Evolutionary conservation across 257 asterid genomes (phyloP), one percentile per base, ranked within the genome.

Genomic region (Echium plantagineum): DNA sequence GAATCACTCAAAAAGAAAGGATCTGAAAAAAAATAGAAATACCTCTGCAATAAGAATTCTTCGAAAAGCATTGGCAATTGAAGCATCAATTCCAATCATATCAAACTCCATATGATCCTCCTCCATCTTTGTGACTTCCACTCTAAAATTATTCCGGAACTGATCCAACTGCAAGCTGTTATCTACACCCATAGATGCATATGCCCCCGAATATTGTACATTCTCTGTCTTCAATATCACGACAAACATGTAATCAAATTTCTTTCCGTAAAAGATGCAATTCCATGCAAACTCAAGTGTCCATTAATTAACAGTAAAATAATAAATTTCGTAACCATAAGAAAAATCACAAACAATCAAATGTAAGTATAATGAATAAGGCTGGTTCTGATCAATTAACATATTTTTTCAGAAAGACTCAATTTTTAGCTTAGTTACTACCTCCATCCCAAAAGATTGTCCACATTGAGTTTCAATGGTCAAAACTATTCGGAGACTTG

Each of bases 11-110:
- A 52, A 9, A 17, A 26, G 30, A 4, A 59, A 17, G 19, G 58
- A 26, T 19, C 15, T 0, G 54, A 21, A 2, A 6, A 55, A 38
- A 22, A n/a, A n/a, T n/a, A n/a, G 21, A 12, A 66, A 30, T 51
- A 93, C 98, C 90, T 93, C 98, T 21, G 98, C 74, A 57, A 93
- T 83, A 61, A 93, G 97, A 51, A 93, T 93, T 69, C 98, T 82
- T 35, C 96, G 89, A 58, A 84, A 93, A 54, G 99, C 96, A 59
- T 93, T 93, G 22, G 91, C 99, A 63, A 93, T 62, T 20, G 99
- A 75, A 56, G 91, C 84, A 77, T 93, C 96, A 61, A 86, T 80
- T 24, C 99, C 99, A 69, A 93, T 72, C 91, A 93, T 74, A 76
- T 93, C 98, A 59, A 89, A 84, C 59, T 86, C 94, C 68, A 93